Conservation (phyloP, 805 yeast genomes). For the Barnettozyma vustinii region DNA sequence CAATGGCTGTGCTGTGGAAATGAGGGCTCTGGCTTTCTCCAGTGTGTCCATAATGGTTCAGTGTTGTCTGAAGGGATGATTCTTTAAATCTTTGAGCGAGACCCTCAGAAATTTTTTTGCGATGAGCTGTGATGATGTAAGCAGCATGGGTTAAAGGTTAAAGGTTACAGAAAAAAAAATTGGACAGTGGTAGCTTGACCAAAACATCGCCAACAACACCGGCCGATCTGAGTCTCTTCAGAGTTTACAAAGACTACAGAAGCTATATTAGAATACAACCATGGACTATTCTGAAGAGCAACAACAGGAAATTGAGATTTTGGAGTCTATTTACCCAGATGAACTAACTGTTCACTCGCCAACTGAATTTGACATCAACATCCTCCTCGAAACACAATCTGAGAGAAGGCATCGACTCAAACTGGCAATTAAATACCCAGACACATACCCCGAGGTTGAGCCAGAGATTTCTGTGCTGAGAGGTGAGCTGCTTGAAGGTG, state of each 20-base stretch:
- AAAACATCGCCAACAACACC: background rate
- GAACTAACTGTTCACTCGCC: slow-evolving; percentile 45
- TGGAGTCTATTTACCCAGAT: slow-evolving; percentile 90
- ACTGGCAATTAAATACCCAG: slow-evolving; percentile 68
- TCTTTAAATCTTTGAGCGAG: background rate
- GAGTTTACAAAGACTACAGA: too few relatives aligned
- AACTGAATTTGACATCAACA: slow-evolving; percentile 47
- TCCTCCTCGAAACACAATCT: slow-evolving; percentile 65
- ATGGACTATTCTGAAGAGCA: slow-evolving; percentile 87
- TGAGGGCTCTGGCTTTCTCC: slow-evolving; percentile 4
- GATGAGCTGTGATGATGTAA: background rate
- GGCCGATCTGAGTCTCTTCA: background rate
- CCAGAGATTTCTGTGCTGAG: slow-evolving; percentile 49
- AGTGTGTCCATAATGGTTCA: background rate
- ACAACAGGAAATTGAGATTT: slow-evolving; percentile 80
- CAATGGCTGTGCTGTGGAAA: slow-evolving; percentile 13
- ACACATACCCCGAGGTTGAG: slow-evolving; percentile 72
- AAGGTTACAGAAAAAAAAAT: background rate
- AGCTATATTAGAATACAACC: background rate
- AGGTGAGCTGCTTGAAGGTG: slow-evolving; percentile 26
- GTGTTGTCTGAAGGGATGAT: background rate
- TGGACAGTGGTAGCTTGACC: background rate
- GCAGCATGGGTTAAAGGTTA: background rate
- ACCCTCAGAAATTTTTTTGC: background rate
- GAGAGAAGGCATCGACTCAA: slow-evolving; percentile 50